Conservation (phyloP, 192 early-diverging fungal species). For the Backusella australiensis region DNA sequence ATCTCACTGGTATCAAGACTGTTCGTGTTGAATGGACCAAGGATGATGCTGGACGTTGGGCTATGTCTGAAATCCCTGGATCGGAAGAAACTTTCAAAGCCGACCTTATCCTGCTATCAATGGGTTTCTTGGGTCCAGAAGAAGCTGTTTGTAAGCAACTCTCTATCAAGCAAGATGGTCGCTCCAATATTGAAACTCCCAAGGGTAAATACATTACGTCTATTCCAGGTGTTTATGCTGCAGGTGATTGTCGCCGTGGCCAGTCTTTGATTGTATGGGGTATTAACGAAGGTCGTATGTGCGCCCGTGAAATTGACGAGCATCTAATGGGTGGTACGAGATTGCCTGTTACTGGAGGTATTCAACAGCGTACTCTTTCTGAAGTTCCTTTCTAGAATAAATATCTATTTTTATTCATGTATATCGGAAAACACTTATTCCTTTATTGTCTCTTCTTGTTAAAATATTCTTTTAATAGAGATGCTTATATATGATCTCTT, state of each 20-base stretch:
- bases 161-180: constrained; percentile 69
- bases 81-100: constrained; percentile 84
- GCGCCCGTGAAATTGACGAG: constrained; percentile 89
- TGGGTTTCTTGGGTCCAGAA: constrained; percentile 92
- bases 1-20: constrained; percentile 89
- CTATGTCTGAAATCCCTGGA: constrained; percentile 86
- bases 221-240: constrained; percentile 79
- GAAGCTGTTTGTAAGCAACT: constrained; percentile 80
- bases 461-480: not conserved
- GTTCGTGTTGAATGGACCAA: constrained; percentile 97
- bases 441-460: not conserved
- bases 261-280: constrained; percentile 97
- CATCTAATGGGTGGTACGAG: constrained; percentile 77
- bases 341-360: constrained; percentile 87
- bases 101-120: constrained; percentile 90
- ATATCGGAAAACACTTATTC: not conserved
- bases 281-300: constrained; percentile 97
- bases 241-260: constrained; percentile 96
- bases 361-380: constrained; percentile 56
- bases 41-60: constrained; percentile 72
- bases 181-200: constrained; percentile 81
- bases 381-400: not conserved
- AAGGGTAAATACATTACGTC: constrained; percentile 70
- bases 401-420: not conserved
- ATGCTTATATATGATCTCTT: not conserved